Percentiles rank a stretch among this genome's conserved stretches.
Evolutionary conservation across 2,329 filamentous ascomycete species (phyloP).

Genomic region (Trichoderma polysporum): DNA sequence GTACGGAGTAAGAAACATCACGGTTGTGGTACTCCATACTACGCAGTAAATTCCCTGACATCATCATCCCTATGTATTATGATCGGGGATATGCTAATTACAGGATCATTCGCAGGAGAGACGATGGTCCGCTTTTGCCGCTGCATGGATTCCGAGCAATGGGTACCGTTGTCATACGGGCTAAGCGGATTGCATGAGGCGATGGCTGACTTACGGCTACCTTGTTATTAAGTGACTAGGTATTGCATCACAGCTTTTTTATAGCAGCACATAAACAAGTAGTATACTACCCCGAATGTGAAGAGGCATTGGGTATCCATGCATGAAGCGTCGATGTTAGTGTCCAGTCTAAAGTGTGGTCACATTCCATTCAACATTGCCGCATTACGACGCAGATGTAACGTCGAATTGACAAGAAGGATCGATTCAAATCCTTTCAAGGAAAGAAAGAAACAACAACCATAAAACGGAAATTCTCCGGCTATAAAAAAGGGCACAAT

Average conservation of each 20-base stretch:
- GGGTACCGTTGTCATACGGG: no score
- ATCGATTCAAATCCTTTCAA: background rate
- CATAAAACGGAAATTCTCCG: background rate
- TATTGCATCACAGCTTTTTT: background rate
- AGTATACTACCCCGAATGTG: background rate
- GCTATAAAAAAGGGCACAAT: background rate
- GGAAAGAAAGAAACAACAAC: background rate
- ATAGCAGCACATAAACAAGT: background rate
- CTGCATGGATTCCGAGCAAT: background rate
- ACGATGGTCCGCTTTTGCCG: background rate
- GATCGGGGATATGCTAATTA: background rate
- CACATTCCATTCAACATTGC: background rate
- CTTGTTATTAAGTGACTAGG: background rate
- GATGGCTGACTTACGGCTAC: background rate
- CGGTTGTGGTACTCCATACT: background rate
- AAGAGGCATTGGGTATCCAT: background rate
- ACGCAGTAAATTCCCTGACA: background rate
- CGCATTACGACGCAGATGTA: background rate
- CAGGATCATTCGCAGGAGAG: background rate
- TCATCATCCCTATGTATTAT: background rate
- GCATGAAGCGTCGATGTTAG: background rate
- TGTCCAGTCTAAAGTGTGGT: background rate
- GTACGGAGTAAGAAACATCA: conserved; percentile 11
- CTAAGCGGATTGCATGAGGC: background rate
- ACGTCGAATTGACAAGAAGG: background rate